A percentile compares a stretch with the other conserved stretches of the same genome.
phyloP scores from a whole-genome alignment of 257 asterid species.

The Knoxia roxburghii region DNA sequence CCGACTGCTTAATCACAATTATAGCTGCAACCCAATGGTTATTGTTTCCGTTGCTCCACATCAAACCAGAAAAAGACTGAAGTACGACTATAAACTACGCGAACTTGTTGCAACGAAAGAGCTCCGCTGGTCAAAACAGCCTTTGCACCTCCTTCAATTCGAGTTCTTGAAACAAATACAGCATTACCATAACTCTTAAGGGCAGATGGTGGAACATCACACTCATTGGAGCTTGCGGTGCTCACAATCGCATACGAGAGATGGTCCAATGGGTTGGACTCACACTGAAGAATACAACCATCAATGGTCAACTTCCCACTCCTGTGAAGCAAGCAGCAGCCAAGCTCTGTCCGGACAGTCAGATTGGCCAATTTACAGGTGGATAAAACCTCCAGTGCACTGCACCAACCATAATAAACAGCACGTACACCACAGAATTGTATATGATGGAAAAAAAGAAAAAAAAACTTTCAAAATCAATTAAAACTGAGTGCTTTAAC shows the following conservation, averaged over 20 bases:
- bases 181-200: slow-evolving; percentile 33
- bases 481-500: background rate
- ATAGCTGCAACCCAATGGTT: background rate
- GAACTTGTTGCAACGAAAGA: slow-evolving; percentile 71
- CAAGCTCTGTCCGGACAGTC: slow-evolving; percentile 91
- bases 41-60: slow-evolving; percentile 35
- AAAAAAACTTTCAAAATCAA: background rate
- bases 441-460: background rate
- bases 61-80: slow-evolving; percentile 83
- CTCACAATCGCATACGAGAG: slow-evolving; percentile 93
- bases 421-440: slow-evolving; percentile 1
- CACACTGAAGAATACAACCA: slow-evolving; percentile 89
- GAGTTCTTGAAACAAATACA: slow-evolving; percentile 67
- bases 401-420: slow-evolving; percentile 31
- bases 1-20: background rate
- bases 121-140: slow-evolving; percentile 86
- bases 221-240: slow-evolving; percentile 48
- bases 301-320: slow-evolving; percentile 86
- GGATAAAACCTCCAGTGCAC: slow-evolving; percentile 82
- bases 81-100: slow-evolving; percentile 73
- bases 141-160: slow-evolving; percentile 95
- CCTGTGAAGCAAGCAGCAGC: slow-evolving; percentile 94
- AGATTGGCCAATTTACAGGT: slow-evolving; percentile 88
- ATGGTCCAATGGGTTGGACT: slow-evolving; percentile 83
- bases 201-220: slow-evolving; percentile 33